Evolutionary conservation across 352 stramenopile species (phyloP).

Genomic region (Pythium brachiatum): DNA sequence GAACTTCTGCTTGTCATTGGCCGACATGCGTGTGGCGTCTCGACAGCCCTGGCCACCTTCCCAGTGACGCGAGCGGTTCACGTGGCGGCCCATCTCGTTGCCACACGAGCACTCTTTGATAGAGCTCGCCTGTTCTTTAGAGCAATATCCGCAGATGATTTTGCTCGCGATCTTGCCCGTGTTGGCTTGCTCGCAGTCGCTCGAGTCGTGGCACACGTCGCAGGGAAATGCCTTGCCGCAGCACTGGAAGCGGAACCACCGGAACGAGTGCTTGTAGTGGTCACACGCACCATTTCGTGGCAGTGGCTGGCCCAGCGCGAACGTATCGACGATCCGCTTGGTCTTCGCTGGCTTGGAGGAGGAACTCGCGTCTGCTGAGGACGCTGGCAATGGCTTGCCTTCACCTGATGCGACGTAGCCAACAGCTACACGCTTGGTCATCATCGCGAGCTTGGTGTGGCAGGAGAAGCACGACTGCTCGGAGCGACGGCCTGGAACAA

Average conservation of each 20-base stretch:
- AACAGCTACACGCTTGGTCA: constrained; percentile 57
- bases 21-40: constrained; percentile 55
- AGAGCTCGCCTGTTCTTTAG: constrained; percentile 72
- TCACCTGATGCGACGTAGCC: constrained; percentile 13
- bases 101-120: constrained; percentile 76
- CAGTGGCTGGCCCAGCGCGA: constrained; percentile 65
- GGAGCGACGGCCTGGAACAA: constrained; percentile 47
- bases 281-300: constrained; percentile 68
- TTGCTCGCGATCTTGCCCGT: constrained; percentile 75
- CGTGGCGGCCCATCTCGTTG: constrained; percentile 62
- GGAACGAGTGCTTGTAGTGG: constrained; percentile 77
- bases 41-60: constrained; percentile 77
- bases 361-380: not conserved
- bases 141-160: constrained; percentile 83
- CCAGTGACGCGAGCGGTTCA: constrained; percentile 54
- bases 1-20: constrained; percentile 72
- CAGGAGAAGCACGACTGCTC: constrained; percentile 74
- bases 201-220: constrained; percentile 78
- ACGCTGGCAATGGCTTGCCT: not conserved
- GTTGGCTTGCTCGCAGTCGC: constrained; percentile 65
- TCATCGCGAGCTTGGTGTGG: constrained; percentile 74
- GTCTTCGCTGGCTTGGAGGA: constrained; percentile 33
- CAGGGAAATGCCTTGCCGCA: constrained; percentile 80
- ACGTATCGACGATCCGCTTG: constrained; percentile 44
- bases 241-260: constrained; percentile 86